These are phyloP conservation scores for Primulina eburnea DNA, from an alignment of 257 asterid species.

Conservation along the genomic window DNA sequence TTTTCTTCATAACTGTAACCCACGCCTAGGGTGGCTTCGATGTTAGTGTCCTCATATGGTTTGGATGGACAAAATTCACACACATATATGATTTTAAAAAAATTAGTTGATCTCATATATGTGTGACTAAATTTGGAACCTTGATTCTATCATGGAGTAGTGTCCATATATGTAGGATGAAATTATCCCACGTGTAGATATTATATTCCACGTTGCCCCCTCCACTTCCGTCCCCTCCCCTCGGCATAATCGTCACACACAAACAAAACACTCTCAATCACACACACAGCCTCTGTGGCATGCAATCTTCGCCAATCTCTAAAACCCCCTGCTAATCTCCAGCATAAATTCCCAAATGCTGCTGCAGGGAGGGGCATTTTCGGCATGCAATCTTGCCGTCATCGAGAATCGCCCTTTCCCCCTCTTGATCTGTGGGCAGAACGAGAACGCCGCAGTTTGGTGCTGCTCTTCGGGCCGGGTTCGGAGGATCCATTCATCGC, in stretches of 20 bases:
- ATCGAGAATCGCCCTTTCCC: conserved; percentile 28
- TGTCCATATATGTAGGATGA: too few relatives aligned
- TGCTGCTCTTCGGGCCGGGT: conserved; percentile 11
- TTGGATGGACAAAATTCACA: too few relatives aligned
- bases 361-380: conserved; percentile 39
- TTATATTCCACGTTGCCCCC: neutral
- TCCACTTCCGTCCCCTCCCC: neutral
- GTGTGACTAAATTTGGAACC: too few relatives aligned
- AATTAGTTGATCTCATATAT: too few relatives aligned
- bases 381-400: conserved; percentile 44
- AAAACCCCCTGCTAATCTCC: neutral
- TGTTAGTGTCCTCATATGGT: too few relatives aligned
- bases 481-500: conserved; percentile 21
- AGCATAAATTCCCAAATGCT: conserved; percentile 28
- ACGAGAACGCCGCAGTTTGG: conserved; percentile 7
- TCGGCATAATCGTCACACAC: conserved; percentile 28
- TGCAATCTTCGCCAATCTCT: conserved; percentile 20
- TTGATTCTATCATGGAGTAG: too few relatives aligned
- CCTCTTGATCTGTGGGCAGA: conserved; percentile 24
- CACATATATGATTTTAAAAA: too few relatives aligned
- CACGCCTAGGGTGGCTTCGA: too few relatives aligned
- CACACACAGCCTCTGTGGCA: conserved; percentile 25
- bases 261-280: conserved; percentile 15
- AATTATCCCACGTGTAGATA: too few relatives aligned
- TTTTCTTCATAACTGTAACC: too few relatives aligned